Base-by-base conservation (phyloP, 371 early-diverging fungal species). In the Choanephora cucurbitarum region DNA sequence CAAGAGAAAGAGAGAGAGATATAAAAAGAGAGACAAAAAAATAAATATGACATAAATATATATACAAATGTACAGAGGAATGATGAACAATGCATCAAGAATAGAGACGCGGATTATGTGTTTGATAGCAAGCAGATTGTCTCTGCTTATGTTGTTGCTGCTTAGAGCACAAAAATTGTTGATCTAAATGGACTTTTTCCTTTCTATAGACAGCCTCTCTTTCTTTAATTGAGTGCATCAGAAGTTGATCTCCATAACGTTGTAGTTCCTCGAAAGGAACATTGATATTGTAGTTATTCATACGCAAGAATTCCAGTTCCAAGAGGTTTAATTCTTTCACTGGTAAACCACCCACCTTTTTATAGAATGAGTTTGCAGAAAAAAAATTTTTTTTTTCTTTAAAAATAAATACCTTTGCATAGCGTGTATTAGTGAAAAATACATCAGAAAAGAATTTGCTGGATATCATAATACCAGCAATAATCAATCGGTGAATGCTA, bases 311-410 rank as follows among this genome's bases (percentile, higher is more conserved):
- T 70, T 94, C 91, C 17, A 95, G 65, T 68, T 96, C 96, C 52
- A 96, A 76, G 40, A 74, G 76, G 77, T 98, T 98, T 46, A 98
- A 76, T 75, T 98, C 98, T 52, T 80, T 73, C 3, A 92, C 83
- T 5, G 94, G 86, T 13, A 98, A 71, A 11, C 98, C 98, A 58
- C 98, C 98, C 32, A 98, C 97, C 89, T 90, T 28, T 28, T 2
- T 28, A 44, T 24, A 28, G 17, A 28, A 49, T n/a, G 15, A 43
- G 9, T 33, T 24, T 34, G 37, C 8, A 6, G 11, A 23, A 7
- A 49, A 32, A 41, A 44, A 49, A 14, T 1, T 41, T 28, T 39
- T 19, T 50, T 46, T 5, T 34, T 14, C n/a, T n/a, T n/a, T n/a
- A n/a, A n/a, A n/a, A n/a, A n/a, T n/a, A 19, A 49, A 56, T 70